phyloP scores from a whole-genome alignment of 257 asterid genomes.

The Jasminum sambac region DNA sequence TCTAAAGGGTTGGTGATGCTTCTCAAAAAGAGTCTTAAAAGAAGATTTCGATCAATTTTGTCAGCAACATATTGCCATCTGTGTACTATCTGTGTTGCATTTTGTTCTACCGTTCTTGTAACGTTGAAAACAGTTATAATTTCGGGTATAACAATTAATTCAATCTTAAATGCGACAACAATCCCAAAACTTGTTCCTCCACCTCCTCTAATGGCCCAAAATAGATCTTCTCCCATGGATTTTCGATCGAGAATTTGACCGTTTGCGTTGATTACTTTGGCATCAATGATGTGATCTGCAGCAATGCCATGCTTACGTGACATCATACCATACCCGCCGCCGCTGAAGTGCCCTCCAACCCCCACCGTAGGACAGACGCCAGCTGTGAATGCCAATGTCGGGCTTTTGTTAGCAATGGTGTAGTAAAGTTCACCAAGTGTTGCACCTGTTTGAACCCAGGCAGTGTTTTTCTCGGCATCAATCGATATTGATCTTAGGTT shows the following conservation, averaged over 20 bases:
- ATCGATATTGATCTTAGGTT: slow-evolving; percentile 15
- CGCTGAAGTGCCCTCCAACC: slow-evolving; percentile 25
- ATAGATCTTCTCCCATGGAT: slow-evolving; percentile 28
- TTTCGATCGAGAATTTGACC: slow-evolving; percentile 15
- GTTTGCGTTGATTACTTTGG: slow-evolving; percentile 15
- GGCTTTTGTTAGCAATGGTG: slow-evolving; percentile 14
- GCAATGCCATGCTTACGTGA: slow-evolving; percentile 6
- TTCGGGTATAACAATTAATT: slow-evolving; percentile 1
- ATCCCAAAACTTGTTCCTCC: slow-evolving; percentile 29
- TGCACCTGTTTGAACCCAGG: slow-evolving; percentile 26
- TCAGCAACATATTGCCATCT: slow-evolving; percentile 25
- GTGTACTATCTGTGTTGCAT: slow-evolving; percentile 20
- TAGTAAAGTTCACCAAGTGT: slow-evolving; percentile 21
- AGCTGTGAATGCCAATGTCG: slow-evolving; percentile 8
- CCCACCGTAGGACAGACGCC: slow-evolving; percentile 26
- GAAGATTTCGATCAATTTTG: slow-evolving; percentile 15
- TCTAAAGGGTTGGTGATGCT: background rate
- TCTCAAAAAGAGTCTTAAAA: background rate
- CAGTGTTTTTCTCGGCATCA: slow-evolving; percentile 6
- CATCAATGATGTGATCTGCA: slow-evolving; percentile 23
- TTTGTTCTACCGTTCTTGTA: slow-evolving; percentile 9
- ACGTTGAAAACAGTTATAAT: slow-evolving; percentile 19
- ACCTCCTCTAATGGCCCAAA: slow-evolving; percentile 32
- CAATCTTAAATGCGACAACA: slow-evolving; percentile 19
- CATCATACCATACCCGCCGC: slow-evolving; percentile 24